Evolutionary conservation across 306 rosid species (phyloP), one percentile per base, ranked within the genome.

Genomic region (Alnus rubra): DNA sequence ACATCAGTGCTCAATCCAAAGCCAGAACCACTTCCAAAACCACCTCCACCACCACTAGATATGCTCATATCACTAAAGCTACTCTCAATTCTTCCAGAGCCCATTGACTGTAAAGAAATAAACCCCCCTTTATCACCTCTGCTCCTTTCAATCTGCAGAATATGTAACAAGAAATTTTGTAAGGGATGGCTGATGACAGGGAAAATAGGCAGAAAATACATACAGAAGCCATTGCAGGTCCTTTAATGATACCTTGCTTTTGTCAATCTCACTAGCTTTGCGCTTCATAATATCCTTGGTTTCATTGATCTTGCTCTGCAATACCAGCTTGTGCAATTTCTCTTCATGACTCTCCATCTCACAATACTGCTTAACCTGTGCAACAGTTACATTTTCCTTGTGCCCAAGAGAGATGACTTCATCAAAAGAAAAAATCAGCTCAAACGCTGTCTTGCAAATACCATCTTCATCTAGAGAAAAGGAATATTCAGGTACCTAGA

Each of bases 311-410:
- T 95, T 93, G 90, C 96, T 95, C 86, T 91, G 94, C 97, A 86
- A 49, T 55, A 95, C 97, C 76, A 92, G 86, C 86, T 91, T 95
- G 89, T 92, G 97, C 88, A 95, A 80, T 87, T 93, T 95, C 93
- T 95, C 99, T 86, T 95, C 99, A 64, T 91, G 97, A 88, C 98
- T 88, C 90, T 95, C 97, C 97, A 91, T 94, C 86, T 92, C 95
- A 85, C 97, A 91, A 81, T 94, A 91, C 80, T 91, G 97, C 85
- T 89, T 92, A 74, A 94, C 98, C 84, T 90, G 97, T 47, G 98
- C 89, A 83, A 89, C 93, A 45, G 90, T 89, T 78, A 91, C 93
- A 78, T 79, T 92, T 84, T 94, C 97, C 89, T 89, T 92, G 93
- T 93, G 96, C 75, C 99, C 99, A 71, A 95, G 93, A 78, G 99